A percentile compares a stretch with the other conserved stretches of the same genome.
Evolutionary conservation across 257 asterid species (phyloP).

Genomic region (Solanum piurae): DNA sequence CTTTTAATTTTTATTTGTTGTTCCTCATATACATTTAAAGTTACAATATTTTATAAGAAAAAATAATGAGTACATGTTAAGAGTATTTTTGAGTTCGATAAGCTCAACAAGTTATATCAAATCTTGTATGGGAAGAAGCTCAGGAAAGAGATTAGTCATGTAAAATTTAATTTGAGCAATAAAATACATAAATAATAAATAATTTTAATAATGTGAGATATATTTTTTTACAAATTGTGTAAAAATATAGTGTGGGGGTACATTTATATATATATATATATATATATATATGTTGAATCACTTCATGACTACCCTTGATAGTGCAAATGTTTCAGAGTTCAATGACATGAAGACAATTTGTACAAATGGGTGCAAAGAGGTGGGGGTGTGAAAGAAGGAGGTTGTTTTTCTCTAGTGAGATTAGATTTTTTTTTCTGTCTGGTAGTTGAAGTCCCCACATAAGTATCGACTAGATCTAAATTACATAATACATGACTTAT

Average conservation of each 20-base stretch:
- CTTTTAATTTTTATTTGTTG: not conserved
- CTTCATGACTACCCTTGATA: not conserved
- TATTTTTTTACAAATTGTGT: not conserved
- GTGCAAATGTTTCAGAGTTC: too few species aligned
- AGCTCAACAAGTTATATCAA: not conserved
- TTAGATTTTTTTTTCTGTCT: too few species aligned
- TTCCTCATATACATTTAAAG: not conserved
- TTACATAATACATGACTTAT: too few species aligned
- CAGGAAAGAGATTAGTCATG: not conserved
- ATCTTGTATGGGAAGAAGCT: not conserved
- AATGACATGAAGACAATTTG: not conserved
- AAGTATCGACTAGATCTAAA: not conserved
- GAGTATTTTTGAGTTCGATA: not conserved
- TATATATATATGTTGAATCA: too few species aligned
- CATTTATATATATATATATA: too few species aligned
- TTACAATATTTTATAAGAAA: too few species aligned
- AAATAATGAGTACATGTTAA: not conserved
- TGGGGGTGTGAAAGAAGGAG: not conserved
- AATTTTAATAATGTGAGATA: not conserved
- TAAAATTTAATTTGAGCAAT: not conserved
- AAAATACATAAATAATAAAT: not conserved
- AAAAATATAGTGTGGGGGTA: not conserved
- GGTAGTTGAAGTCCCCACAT: not conserved
- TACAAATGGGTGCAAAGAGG: not conserved
- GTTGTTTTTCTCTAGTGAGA: not conserved